Percentiles rank a stretch among this genome's conserved stretches.
phyloP scores from a whole-genome alignment of 345 rosid genomes.

The Clarkia xantiana region DNA sequence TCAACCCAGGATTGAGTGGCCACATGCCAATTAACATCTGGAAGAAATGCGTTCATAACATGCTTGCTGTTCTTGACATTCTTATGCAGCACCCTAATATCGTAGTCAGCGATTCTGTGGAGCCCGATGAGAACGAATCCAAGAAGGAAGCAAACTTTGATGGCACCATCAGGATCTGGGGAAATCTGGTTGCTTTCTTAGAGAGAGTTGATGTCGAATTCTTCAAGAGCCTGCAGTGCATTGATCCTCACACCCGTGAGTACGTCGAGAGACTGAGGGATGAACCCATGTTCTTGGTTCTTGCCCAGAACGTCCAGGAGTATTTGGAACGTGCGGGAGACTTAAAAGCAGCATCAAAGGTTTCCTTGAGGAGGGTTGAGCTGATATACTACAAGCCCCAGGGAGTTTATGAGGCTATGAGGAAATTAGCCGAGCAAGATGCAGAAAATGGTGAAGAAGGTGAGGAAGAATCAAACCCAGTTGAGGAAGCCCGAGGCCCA shows the following conservation, averaged over 20 bases:
- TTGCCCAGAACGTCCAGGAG: constrained; percentile 84
- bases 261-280: constrained; percentile 79
- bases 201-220: constrained; percentile 82
- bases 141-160: constrained; percentile 52
- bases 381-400: constrained; percentile 85
- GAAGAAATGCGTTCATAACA: constrained; percentile 79
- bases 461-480: constrained; percentile 25
- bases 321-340: constrained; percentile 57
- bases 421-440: constrained; percentile 63
- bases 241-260: constrained; percentile 90
- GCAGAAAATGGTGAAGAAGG: constrained; percentile 27
- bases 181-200: constrained; percentile 74
- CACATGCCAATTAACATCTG: constrained; percentile 92
- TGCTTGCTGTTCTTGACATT: constrained; percentile 70
- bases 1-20: constrained; percentile 88
- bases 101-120: constrained; percentile 59
- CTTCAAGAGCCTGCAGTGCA: constrained; percentile 90
- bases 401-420: constrained; percentile 92
- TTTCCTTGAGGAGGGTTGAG: constrained; percentile 71
- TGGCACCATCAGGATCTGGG: constrained; percentile 75
- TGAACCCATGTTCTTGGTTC: constrained; percentile 70
- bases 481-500: constrained; percentile 52
- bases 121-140: constrained; percentile 83
- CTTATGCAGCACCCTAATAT: constrained; percentile 58
- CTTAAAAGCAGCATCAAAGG: constrained; percentile 71